Evolutionary conservation across 2,329 filamentous ascomycete species (phyloP), one percentile per base, ranked within the genome.

Genomic region (Epichloe coenophiala): DNA sequence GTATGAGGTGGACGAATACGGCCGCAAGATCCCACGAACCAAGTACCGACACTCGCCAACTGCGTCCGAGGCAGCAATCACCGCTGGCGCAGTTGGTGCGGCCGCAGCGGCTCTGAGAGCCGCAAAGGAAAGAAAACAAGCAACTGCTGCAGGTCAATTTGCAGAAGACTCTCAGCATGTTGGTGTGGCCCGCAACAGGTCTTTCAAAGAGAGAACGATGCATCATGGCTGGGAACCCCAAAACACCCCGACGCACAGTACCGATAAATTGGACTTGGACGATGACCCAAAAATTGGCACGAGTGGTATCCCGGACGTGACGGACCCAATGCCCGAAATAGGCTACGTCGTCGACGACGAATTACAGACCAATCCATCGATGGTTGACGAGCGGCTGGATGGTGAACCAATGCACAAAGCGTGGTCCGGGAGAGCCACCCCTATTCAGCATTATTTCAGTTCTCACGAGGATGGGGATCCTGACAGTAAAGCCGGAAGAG

Each of bases 311-410:
- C 88, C 88, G 3, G 76, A 83, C 56, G 68, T 78, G 37, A 69
- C 82, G 51, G 74, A 90, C 57, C 84, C 85, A 5, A 78, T 90
- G 71, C 87, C 85, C 0, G 88, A 90, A 61, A 81, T 86, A 59
- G 88, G 84, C 4, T 84, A 87, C 56, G 58, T 69, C 56, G 58
- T 69, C 2, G 72, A 76, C 11, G 76, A 80, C 38, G 88, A 94
- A 54, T 76, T 88, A 15, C 83, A 80, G 44, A 95, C 89, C 17
- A 94, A 94, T 61, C 88, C 88, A 3, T 95, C 90, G 0, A 75
- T 90, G 47, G 81, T 94, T 40, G 78, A 89, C 56, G 88, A 86
- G 17, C 83, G 83, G 1, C 77, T 85, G 47, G 82, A 80, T 47
- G 80, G 77, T 2, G 60, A 66, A 31, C 50, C 55, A 17, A 55